These are phyloP conservation scores for Daldinia eschscholtzii DNA, from an alignment of 2,329 filamentous ascomycete genomes.

Conservation along the genomic window DNA sequence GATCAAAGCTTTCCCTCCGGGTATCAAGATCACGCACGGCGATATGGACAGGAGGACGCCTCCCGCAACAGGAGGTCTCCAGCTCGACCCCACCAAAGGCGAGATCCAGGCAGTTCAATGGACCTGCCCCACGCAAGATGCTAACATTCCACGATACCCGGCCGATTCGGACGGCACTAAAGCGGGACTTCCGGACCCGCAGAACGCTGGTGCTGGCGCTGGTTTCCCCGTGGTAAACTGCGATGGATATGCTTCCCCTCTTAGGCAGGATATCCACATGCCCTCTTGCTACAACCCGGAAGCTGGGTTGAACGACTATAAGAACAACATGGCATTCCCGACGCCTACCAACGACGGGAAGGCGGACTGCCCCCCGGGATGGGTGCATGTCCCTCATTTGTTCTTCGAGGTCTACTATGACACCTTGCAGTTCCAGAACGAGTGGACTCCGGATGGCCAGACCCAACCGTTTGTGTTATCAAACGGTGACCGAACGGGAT, in stretches of 20 bases:
- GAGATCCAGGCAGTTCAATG: slow-evolving; percentile 67
- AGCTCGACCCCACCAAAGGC: slow-evolving; percentile 65
- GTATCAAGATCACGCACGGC: slow-evolving; percentile 78
- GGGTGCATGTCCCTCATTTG: slow-evolving; percentile 66
- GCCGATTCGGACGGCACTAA: slow-evolving; percentile 64
- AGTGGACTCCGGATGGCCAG: slow-evolving; percentile 65
- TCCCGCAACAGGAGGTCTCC: slow-evolving; percentile 62
- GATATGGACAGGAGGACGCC: slow-evolving; percentile 69
- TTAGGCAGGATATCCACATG: slow-evolving; percentile 75
- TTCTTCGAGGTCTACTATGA: slow-evolving; percentile 71
- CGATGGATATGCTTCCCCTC: slow-evolving; percentile 69
- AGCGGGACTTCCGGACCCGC: slow-evolving; percentile 66
- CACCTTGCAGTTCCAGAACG: slow-evolving; percentile 63
- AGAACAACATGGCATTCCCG: slow-evolving; percentile 75
- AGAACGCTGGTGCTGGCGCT: slow-evolving; percentile 66
- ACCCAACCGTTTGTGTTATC: slow-evolving; percentile 74
- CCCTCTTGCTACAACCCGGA: slow-evolving; percentile 78
- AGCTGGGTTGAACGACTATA: slow-evolving; percentile 68
- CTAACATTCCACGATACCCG: slow-evolving; percentile 65
- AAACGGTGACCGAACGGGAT: slow-evolving; percentile 78
- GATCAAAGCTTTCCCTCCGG: slow-evolving; percentile 75
- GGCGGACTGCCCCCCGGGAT: slow-evolving; percentile 66
- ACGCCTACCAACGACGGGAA: slow-evolving; percentile 60
- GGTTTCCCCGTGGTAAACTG: slow-evolving; percentile 78
- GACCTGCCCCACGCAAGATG: slow-evolving; percentile 67